Evolutionary conservation across 352 stramenopile genomes (phyloP).

Genomic region (Globisporangium canariense): DNA sequence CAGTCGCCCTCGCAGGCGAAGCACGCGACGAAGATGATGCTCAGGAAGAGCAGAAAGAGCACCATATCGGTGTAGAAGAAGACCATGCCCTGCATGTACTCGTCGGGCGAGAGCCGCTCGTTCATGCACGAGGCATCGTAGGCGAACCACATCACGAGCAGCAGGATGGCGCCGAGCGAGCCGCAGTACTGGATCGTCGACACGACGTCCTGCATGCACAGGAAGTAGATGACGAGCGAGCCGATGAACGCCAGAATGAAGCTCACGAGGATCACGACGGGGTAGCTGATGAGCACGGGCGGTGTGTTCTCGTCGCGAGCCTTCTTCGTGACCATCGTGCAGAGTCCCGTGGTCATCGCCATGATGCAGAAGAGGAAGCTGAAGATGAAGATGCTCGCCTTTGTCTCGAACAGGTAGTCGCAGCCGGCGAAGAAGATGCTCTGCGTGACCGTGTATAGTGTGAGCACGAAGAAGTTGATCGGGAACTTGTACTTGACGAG

Average conservation of each 20-base stretch:
- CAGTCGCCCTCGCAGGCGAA: slow-evolving; percentile 77
- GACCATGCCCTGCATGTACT: slow-evolving; percentile 84
- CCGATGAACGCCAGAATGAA: slow-evolving; percentile 58
- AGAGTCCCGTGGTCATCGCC: slow-evolving; percentile 52
- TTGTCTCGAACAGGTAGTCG: slow-evolving; percentile 55
- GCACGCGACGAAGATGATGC: slow-evolving; percentile 75
- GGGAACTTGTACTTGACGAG: slow-evolving; percentile 71
- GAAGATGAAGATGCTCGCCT: slow-evolving; percentile 65
- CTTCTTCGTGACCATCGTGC: slow-evolving; percentile 42
- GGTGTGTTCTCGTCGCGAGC: slow-evolving; percentile 29
- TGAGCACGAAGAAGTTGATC: slow-evolving; percentile 65
- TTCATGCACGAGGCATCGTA: slow-evolving; percentile 81
- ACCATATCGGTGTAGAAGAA: slow-evolving; percentile 86
- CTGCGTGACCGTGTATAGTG: slow-evolving; percentile 53
- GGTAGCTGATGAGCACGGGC: slow-evolving; percentile 53
- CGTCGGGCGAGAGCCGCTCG: slow-evolving; percentile 64
- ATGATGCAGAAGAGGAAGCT: slow-evolving; percentile 61
- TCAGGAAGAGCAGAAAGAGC: slow-evolving; percentile 73
- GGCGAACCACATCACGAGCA: slow-evolving; percentile 81
- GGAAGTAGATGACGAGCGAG: slow-evolving; percentile 61
- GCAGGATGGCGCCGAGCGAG: slow-evolving; percentile 47
- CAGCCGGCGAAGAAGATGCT: slow-evolving; percentile 57
- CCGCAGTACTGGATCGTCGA: slow-evolving; percentile 50
- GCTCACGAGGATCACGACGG: slow-evolving; percentile 41
- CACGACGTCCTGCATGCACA: slow-evolving; percentile 48